phyloP scores from a whole-genome alignment of 1,284 basidiomycete species.

The Phaffia rhodozyma region DNA sequence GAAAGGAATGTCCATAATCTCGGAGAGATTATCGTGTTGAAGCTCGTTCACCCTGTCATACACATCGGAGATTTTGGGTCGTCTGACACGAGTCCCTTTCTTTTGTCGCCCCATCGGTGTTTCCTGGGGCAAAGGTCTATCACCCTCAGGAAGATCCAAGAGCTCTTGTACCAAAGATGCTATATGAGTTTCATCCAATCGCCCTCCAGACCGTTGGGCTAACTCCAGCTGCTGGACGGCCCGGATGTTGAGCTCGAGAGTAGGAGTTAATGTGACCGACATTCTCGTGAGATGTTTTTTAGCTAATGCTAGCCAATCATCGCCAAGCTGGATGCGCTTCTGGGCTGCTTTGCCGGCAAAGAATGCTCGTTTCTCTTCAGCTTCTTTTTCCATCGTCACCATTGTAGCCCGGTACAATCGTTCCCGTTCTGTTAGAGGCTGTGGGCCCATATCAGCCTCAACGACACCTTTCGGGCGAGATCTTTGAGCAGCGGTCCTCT shows the following conservation, averaged over 20 bases:
- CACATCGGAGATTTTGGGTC: not conserved
- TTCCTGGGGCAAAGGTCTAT: not conserved
- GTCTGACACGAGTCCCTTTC: not conserved
- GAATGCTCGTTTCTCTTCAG: not conserved
- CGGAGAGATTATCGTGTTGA: not conserved
- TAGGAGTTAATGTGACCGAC: not conserved
- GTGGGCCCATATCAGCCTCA: not conserved
- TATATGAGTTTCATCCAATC: constrained; percentile 5
- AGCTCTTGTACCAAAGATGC: constrained; percentile 4
- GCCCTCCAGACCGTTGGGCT: not conserved
- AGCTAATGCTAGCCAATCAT: constrained; percentile 11
- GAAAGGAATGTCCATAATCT: not conserved
- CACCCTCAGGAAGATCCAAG: not conserved
- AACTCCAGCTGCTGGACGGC: not conserved
- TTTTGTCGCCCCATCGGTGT: not conserved
- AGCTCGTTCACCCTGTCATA: not conserved
- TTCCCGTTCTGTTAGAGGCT: constrained; percentile 18
- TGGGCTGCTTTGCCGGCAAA: constrained; percentile 6
- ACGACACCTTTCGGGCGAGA: not conserved
- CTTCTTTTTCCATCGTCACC: constrained; percentile 12
- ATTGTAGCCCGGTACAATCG: constrained; percentile 21
- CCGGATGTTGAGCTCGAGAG: constrained; percentile 4
- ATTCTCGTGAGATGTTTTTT: not conserved
- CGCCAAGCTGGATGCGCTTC: constrained; percentile 7
- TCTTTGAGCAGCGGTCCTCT: not conserved